Conservation (phyloP, 352 stramenopile genomes). For the Phytopythium aichiense region DNA sequence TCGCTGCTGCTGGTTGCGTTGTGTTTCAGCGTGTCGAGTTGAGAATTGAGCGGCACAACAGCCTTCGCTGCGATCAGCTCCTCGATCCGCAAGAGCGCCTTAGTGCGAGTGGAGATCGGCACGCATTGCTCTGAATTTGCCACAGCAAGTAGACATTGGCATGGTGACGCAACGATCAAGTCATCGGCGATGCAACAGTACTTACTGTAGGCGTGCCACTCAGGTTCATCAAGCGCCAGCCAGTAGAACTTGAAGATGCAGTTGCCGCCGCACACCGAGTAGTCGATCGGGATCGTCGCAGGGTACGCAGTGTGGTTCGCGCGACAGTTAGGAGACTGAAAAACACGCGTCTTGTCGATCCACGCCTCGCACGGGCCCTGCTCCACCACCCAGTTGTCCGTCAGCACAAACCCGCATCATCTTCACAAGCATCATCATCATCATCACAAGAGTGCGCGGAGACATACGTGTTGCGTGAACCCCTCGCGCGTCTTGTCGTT, state of each 20-base stretch:
- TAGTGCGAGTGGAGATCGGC: background rate
- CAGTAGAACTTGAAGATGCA: constrained; percentile 40
- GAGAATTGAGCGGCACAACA: too few species aligned
- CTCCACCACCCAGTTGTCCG: background rate
- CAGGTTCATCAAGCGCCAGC: constrained; percentile 21
- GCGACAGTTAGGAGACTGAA: constrained; percentile 20
- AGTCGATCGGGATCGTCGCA: constrained; percentile 29
- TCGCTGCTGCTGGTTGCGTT: background rate
- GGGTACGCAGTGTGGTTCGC: constrained; percentile 21
- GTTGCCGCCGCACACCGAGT: constrained; percentile 23
- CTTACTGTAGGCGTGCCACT: constrained; percentile 28
- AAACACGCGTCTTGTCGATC: constrained; percentile 22
- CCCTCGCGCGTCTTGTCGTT: constrained; percentile 18
- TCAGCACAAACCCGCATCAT: background rate
- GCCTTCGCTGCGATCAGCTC: background rate
- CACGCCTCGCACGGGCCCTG: constrained; percentile 26
- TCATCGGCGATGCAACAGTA: background rate
- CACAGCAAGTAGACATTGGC: background rate
- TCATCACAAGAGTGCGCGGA: background rate
- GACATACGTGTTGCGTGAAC: constrained; percentile 18
- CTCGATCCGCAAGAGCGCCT: background rate
- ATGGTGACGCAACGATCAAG: background rate
- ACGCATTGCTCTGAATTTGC: constrained; percentile 10
- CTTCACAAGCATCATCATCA: too few species aligned
- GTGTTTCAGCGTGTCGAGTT: background rate